Base-by-base conservation (phyloP, 2,329 filamentous ascomycete species). In the Massarina eburnea region DNA sequence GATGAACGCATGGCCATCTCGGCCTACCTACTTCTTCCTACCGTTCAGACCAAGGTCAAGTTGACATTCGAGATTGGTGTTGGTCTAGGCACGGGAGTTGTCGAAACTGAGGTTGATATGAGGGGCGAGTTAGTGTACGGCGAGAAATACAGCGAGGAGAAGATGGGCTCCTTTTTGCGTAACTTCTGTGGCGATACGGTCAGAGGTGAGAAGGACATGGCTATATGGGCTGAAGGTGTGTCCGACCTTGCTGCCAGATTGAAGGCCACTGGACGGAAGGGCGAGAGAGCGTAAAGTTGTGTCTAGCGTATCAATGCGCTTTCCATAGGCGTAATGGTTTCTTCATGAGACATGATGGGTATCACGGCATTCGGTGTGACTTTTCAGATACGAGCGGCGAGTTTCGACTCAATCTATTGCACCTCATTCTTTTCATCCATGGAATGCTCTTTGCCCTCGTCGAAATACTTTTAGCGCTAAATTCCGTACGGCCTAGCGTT, bases 91-190 rank as follows among this genome's bases (percentile, higher is more conserved):
- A 73, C 70, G 39, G 71, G 70, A 0, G 70, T 71, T 1, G 73
- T 75, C n/a, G 76, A 78, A 3, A 71, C 85, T 9, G 76, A 80
- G 1, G 75, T 89, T 27, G 66, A 69, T 12, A 71, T 87, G 19
- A 71, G 71, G 5, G 86, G 83, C 0, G 76, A 75, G 41, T 82
- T 91, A 1, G 74, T 90, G 2, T 94, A 94, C 64, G 89, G 89
- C 0, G 88, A 92, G 70, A 78, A 80, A 48, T 91, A 91, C 66
- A 88, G 89, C 53, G 82, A 84, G 53, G 80, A 76, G 39, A 91
- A 89, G 69, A 85, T 94, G 75, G 75, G 73, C n/a, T 86, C 89
- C 44, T 91, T 88, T 55, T 62, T 94, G 51, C 67, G 73, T 10
- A 78, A 78, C 27, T 76, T 79, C 64, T 72, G 85, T 17, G 70